phyloP scores from a whole-genome alignment of 441 rosid species.

The Erodium texanum region DNA sequence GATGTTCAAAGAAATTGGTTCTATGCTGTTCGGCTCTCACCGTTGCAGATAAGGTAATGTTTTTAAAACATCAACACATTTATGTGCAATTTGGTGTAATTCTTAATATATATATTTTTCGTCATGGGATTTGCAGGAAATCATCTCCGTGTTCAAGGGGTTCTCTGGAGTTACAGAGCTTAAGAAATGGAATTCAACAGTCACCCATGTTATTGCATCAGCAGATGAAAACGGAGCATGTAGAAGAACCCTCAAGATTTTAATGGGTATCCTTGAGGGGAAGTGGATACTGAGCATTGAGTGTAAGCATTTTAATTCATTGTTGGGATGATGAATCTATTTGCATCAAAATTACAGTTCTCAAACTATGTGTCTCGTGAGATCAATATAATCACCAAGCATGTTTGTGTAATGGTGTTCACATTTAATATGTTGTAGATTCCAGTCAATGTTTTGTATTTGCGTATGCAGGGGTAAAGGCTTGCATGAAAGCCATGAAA shows the following conservation, averaged over 20 bases:
- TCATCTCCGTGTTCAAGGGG: constrained; percentile 45
- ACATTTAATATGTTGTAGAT: not conserved
- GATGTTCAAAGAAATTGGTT: constrained; percentile 35
- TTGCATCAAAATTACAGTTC: not conserved
- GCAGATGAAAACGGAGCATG: constrained; percentile 73
- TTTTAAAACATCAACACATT: not conserved
- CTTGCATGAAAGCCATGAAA: constrained; percentile 43
- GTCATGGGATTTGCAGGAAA: constrained; percentile 42
- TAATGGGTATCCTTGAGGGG: constrained; percentile 88
- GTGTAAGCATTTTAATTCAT: constrained; percentile 40
- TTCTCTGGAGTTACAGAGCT: constrained; percentile 40
- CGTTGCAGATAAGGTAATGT: constrained; percentile 52
- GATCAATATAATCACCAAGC: constrained; percentile 4
- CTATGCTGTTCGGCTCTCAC: constrained; percentile 78
- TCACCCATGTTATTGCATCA: constrained; percentile 83
- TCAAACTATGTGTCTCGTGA: not conserved
- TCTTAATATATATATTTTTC: not conserved
- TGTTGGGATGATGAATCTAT: not conserved
- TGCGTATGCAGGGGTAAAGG: constrained; percentile 57
- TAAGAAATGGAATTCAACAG: constrained; percentile 55
- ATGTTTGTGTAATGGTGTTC: not conserved
- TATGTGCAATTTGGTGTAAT: not conserved
- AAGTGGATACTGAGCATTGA: constrained; percentile 76
- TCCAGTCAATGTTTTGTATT: constrained; percentile 1
- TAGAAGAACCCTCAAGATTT: constrained; percentile 72